Base-by-base conservation (phyloP, 2,329 filamentous ascomycete genomes). In the Simplicillium sp. region DNA sequence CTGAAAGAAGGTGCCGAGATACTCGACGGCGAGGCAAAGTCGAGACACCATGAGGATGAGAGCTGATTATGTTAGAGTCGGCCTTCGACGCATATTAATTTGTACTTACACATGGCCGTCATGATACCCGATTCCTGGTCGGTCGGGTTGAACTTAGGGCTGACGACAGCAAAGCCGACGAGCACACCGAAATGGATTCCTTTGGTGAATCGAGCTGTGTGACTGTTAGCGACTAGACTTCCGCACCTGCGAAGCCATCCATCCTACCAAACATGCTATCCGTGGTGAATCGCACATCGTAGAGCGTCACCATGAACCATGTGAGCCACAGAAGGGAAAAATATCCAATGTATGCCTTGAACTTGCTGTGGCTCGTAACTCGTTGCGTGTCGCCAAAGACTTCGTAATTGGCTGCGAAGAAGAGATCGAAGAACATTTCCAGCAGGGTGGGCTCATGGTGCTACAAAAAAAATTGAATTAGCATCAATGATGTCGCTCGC, bases 231-330 rank as follows among this genome's bases (percentile, higher is more conserved):
- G n/a, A 13, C 36, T 4, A 7, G 2, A 4, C 3, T 14, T 6
- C 3, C 2, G 11, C 4, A 4, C 6, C 15, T 15, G 7, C 12
- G 15, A 6, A 13, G 4, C 13, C 6, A 33, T 13, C 31, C 12
- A 25, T 2, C 53, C 2, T 41, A 61, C 60, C 75, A 49, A 82
- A 80, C 29, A 83, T 64, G 32, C 72, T 78, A 55, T 84, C 80
- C 17, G 74, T 67, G 1, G 75, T 70, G 53, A 81, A 84, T 1
- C 80, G 76, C 29, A 83, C 72, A 55, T 84, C 80, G 54, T 78
- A 82, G 2, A 83, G 59, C 7, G 71, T 70, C 17, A 77, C 72
- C 44, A 80, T 66, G 29, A 82, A 68, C 80, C 80, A 84, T n/a
- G 75, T 82, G 44, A 80, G 73, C 80, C 79, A 84, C 6, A 83